Evolutionary conservation across 2,329 filamentous ascomycete species (phyloP).

Genomic region (Scorias spongiosa): DNA sequence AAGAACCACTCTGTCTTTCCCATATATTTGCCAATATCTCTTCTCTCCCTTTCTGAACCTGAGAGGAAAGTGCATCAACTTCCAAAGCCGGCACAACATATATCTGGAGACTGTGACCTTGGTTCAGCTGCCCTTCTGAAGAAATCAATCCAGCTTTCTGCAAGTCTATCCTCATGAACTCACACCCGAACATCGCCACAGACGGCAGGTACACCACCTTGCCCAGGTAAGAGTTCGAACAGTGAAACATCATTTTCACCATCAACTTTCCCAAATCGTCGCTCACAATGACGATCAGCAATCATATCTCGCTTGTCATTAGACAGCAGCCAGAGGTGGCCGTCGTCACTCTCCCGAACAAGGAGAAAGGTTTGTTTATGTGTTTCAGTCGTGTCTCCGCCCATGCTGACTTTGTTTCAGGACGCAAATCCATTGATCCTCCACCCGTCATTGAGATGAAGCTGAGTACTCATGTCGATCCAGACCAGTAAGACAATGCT

Average conservation of each 20-base stretch:
- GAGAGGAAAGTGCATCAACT: too few relatives aligned
- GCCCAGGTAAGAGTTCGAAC: neutral
- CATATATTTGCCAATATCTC: too few relatives aligned
- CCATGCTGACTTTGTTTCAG: slow-evolving; percentile 24
- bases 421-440: slow-evolving; percentile 76
- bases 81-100: too few relatives aligned
- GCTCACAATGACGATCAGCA: slow-evolving; percentile 23
- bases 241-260: too few relatives aligned
- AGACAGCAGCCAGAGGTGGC: slow-evolving; percentile 54
- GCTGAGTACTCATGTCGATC: slow-evolving; percentile 32
- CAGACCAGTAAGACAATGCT: slow-evolving; percentile 11
- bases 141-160: too few relatives aligned
- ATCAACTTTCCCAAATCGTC: neutral
- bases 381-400: neutral
- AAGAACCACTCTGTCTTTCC: too few relatives aligned
- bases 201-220: neutral
- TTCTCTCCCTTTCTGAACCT: too few relatives aligned
- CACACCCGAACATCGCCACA: neutral
- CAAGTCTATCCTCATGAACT: neutral
- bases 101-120: neutral
- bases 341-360: slow-evolving; percentile 49
- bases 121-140: neutral
- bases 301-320: slow-evolving; percentile 42
- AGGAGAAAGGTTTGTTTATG: slow-evolving; percentile 50
- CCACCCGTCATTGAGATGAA: slow-evolving; percentile 66